Evolutionary conservation across 2,329 filamentous ascomycete species (phyloP), one percentile per base, ranked within the genome.

Genomic region (Stagonosporopsis vannaccii): DNA sequence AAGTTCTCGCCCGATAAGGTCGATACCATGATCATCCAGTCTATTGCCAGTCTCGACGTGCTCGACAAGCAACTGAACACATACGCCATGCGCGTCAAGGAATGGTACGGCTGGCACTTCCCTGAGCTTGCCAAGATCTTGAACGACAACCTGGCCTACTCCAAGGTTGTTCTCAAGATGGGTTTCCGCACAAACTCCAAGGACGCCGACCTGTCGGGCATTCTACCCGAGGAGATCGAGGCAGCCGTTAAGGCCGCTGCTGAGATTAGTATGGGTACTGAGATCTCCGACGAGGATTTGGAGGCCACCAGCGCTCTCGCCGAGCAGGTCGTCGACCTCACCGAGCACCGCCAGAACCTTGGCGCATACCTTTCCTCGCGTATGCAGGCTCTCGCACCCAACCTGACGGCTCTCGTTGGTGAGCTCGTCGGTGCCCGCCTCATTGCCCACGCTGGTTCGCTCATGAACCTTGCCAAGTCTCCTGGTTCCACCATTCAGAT

Each of bases 51-150:
- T 47, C 84, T 99, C 42, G 95, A 99, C 75, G 95, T 99, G 64
- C 82, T 99, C 60, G 95, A 99, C 82, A 99, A 99, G 84, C 95
- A 99, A 80, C 84, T 99, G 63, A 99, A 99, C 83, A 95, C 91
- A 69, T 98, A 97, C 75, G 94, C 95, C 63, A 99, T 99, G 95
- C 86, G 95, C 77, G 92, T 97, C 60, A 98, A 98, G 87, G 95
- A 99, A 79, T 99, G 95, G 95, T 99, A 99, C 76, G 95, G 95
- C 72, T 99, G 95, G 95, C 95, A 98, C 80, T 99, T 98, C 83
- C 95, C 95, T 36, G 95, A 99, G 82, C 88, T 99, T 85, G 93
- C 91, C 73, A 94, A 93, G 81, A 97, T 97, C 73, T 85, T 98
- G 73, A 76, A 75, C 59, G 95, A 99, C 84, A 99, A 99, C 80